Evolutionary conservation across 345 rosid genomes (phyloP), one percentile per base, ranked within the genome.

Genomic region (Dovyalis caffra): DNA sequence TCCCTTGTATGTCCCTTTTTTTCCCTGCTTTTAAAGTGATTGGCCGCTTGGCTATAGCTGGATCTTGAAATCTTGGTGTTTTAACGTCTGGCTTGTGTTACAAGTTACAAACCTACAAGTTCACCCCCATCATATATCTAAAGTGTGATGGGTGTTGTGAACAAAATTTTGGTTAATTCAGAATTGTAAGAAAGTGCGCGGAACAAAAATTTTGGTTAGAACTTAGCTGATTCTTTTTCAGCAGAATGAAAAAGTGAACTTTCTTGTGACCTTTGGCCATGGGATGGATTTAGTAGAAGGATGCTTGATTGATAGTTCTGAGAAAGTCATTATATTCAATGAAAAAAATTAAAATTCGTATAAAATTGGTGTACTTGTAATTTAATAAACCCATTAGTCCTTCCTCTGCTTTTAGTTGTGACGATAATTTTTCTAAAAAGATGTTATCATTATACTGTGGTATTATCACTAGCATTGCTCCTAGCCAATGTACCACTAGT

Each of bases 161-260:
- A n/a, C 25, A 3, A 43, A 43, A 43, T 43, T 43, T 43, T 43
- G 18, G 49, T 43, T 14, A 43, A 43, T 43, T 57, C 29, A 57
- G 21, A 4, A 1, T 25, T 8, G 8, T 10, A 20, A 57, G 8
- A 25, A 57, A 25, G 62, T 14, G 29, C 21, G 62, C 28, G 20
- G 72, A 26, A 28, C 66, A n/a, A 29, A 67, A 60, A 5, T 45
- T 76, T 76, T 76, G 62, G 5, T 23, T 14, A 25, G 18, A 12
- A 63, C 69, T n/a, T 62, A 69, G 49, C 65, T 45, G 60, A 28
- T 43, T 32, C 40, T 45, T 29, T 45, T 45, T 73, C 21, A 28
- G 38, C 56, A 12, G 1, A 37, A 25, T 35, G 49, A 51, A 69
- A 57, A 26, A 20, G 15, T 45, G 64, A 49, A 33, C 47, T 21